Percentiles rank a stretch among this genome's conserved stretches.
Conservation (phyloP, 257 asterid species). For the Solanum sparsipilum region DNA sequence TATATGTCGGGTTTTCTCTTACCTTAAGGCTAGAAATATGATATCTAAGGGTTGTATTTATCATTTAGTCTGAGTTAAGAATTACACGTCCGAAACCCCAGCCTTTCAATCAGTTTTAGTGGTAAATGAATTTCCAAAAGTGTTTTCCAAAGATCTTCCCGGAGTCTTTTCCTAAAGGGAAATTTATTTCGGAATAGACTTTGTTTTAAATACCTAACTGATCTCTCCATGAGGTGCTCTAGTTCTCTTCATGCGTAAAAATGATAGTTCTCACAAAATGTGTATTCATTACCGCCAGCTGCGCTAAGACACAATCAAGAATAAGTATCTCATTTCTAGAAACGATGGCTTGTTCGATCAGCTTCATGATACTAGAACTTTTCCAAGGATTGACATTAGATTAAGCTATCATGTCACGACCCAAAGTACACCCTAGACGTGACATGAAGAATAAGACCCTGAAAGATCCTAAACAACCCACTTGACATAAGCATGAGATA, state of each 20-base stretch:
- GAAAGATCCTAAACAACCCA: too few species aligned
- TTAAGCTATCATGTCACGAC: too few species aligned
- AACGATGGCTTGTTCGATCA: too few species aligned
- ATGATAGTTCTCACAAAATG: background rate
- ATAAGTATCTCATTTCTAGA: too few species aligned
- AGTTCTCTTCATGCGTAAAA: background rate
- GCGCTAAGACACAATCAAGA: too few species aligned
- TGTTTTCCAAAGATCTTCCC: background rate
- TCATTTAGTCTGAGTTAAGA: background rate
- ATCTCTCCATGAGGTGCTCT: background rate
- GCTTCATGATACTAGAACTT: too few species aligned
- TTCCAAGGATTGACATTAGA: too few species aligned
- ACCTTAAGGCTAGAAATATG: background rate
- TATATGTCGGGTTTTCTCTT: background rate
- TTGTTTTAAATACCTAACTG: background rate
- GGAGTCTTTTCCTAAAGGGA: background rate
- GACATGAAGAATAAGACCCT: too few species aligned
- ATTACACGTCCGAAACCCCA: background rate
- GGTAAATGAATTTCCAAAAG: background rate
- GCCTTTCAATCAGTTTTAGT: background rate
- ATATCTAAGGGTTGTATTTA: background rate
- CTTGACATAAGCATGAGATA: too few species aligned
- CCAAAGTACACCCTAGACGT: too few species aligned
- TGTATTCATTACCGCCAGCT: too few species aligned
- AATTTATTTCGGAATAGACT: background rate